Base-by-base conservation (phyloP, 148 eudicot species). In the Nepenthes mirabilis region DNA sequence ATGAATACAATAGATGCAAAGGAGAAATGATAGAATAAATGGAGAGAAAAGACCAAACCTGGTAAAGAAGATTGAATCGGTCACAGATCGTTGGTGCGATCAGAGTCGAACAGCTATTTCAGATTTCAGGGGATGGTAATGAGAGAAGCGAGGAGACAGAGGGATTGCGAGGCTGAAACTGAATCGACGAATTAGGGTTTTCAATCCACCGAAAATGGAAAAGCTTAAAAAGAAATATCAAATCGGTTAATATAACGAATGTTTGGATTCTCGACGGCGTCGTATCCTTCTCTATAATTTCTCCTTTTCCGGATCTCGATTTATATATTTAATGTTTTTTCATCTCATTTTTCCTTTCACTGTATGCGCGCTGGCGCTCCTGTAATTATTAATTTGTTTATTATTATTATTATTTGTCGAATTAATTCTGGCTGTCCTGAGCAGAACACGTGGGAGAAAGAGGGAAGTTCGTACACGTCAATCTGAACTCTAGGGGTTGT, bases 1-100 rank as follows among this genome's bases (percentile, higher is more conserved):
- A 37, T 23, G 23, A 1, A 11, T 1, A 48, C 55, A 34, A 33
- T 9, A 23, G 37, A 34, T 56, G 8, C 36, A 33, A 36, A 35
- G 9, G 0, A 35, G 37, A 56, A n/a, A 34, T 37, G 58, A 56
- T 35, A 1, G 33, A 8, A 56, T 23, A 33, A 2, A 58, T 56
- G 57, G 48, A 58, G 48, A 36, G 45, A 59, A 45, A 56, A n/a
- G 35, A 14, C 53, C 66, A 55, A 45, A 80, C 79, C 79, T 60
- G 74, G 36, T 5, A 58, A 45, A 43, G 56, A 10, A 13, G 53
- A 59, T 49, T 49, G 47, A 56, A 57, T 58, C 36, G 65, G 53
- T 52, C 32, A 59, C 50, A 55, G 56, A 77, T 58, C 71, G 63
- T 33, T 33, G 43, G 58, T 14, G 34, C 51, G 61, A 77, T 65